These are phyloP conservation scores for Aspergillus spinulosporus DNA, from an alignment of 2,329 filamentous ascomycete genomes.

Conservation along the genomic window DNA sequence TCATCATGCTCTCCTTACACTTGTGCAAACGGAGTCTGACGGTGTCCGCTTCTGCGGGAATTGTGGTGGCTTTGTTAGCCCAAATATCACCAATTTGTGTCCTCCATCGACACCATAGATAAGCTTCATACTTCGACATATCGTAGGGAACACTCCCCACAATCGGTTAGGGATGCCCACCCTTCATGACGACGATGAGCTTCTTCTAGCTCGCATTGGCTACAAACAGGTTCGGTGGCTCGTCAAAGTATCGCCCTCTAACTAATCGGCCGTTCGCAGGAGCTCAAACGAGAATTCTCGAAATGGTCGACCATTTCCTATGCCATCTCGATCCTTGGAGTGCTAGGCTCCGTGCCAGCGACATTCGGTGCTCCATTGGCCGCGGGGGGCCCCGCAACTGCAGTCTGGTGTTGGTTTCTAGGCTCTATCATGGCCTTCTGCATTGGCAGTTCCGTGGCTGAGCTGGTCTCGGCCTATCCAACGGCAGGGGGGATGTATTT, in stretches of 20 bases:
- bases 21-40: not conserved
- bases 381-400: constrained; percentile 62
- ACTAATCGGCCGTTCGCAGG: constrained; percentile 42
- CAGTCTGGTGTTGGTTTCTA: constrained; percentile 66
- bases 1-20: constrained; percentile 7
- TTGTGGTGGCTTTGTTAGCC: not conserved
- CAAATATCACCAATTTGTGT: not conserved
- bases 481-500: constrained; percentile 70
- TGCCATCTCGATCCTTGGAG: constrained; percentile 65
- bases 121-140: not conserved
- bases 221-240: constrained; percentile 57
- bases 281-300: constrained; percentile 63
- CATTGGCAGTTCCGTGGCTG: constrained; percentile 64
- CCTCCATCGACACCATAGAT: constrained; percentile 3
- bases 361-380: constrained; percentile 61
- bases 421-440: constrained; percentile 65
- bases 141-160: not conserved
- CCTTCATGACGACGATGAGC: constrained; percentile 60
- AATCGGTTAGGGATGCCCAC: constrained; percentile 33
- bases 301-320: constrained; percentile 68
- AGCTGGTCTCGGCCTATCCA: constrained; percentile 66
- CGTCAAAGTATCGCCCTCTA: not conserved
- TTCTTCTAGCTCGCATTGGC: constrained; percentile 60
- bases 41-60: not conserved
- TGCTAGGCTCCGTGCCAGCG: constrained; percentile 65